Evolutionary conservation across 495 filamentous ascomycete genomes (phyloP).

Genomic region (Penicillium herquei): DNA sequence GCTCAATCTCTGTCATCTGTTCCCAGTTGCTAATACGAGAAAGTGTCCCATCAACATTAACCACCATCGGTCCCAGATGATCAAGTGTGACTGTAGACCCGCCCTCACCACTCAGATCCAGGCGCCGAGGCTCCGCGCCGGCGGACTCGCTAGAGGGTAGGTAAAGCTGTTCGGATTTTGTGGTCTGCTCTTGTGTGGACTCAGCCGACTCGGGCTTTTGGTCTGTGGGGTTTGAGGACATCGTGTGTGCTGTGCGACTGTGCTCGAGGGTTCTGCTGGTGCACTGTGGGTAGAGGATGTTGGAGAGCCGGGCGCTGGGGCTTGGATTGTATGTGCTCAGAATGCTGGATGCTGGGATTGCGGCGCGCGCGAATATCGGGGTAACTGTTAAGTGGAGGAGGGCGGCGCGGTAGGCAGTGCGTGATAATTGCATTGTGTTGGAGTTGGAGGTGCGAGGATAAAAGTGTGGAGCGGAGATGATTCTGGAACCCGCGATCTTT

Average conservation of each 20-base stretch:
- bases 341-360: slow-evolving; percentile 8
- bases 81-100: slow-evolving; percentile 51
- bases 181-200: slow-evolving; percentile 9
- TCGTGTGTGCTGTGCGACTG: slow-evolving; percentile 18
- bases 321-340: slow-evolving; percentile 9
- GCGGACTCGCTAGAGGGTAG: slow-evolving; percentile 26
- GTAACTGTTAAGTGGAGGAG: slow-evolving; percentile 29
- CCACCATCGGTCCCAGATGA: slow-evolving; percentile 63
- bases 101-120: slow-evolving; percentile 49
- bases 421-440: slow-evolving; percentile 25
- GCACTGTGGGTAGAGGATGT: slow-evolving; percentile 28
- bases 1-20: slow-evolving; percentile 62
- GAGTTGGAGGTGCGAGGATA: slow-evolving; percentile 3
- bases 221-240: slow-evolving; percentile 11
- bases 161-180: slow-evolving; percentile 19
- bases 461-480: slow-evolving; percentile 18
- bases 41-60: slow-evolving; percentile 64
- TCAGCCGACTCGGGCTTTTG: slow-evolving; percentile 11
- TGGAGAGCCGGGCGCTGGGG: slow-evolving; percentile 14
- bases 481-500: slow-evolving; percentile 30
- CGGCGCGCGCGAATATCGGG: slow-evolving; percentile 23
- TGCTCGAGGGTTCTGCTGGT: background rate
- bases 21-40: slow-evolving; percentile 67
- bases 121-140: slow-evolving; percentile 14
- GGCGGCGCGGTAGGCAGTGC: slow-evolving; percentile 28